phyloP scores from a whole-genome alignment of 2,329 filamentous ascomycete genomes.

The Westerdykella aurantiaca region DNA sequence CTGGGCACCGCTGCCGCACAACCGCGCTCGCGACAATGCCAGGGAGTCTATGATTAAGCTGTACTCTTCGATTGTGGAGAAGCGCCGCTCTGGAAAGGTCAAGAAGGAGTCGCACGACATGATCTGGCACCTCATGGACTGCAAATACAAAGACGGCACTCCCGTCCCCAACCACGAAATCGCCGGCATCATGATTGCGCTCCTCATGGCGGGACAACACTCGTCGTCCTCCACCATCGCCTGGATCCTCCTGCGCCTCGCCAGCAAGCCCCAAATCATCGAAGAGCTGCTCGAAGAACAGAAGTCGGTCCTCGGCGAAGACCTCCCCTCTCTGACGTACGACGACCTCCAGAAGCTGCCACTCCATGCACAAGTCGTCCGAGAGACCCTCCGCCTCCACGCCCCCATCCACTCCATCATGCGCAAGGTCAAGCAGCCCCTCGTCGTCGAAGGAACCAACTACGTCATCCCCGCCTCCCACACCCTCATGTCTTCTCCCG shows the following conservation, averaged over 20 bases:
- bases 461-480: conserved; percentile 77
- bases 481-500: conserved; percentile 76
- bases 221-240: conserved; percentile 77
- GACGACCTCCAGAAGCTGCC: conserved; percentile 74
- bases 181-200: conserved; percentile 89
- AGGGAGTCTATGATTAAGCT: conserved; percentile 74
- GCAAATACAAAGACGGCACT: conserved; percentile 75
- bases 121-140: conserved; percentile 86
- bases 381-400: conserved; percentile 86
- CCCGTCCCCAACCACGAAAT: conserved; percentile 77
- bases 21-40: conserved; percentile 72
- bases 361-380: conserved; percentile 77
- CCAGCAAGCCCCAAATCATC: conserved; percentile 67
- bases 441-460: conserved; percentile 75
- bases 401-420: conserved; percentile 94
- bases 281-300: conserved; percentile 84
- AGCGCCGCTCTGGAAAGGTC: conserved; percentile 55
- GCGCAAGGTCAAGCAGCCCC: conserved; percentile 83
- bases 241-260: conserved; percentile 80
- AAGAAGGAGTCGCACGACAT: conserved; percentile 60
- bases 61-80: conserved; percentile 75
- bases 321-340: conserved; percentile 68
- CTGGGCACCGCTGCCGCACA: conserved; percentile 85
- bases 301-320: conserved; percentile 62
- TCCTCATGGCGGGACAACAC: conserved; percentile 89